Base-by-base conservation (phyloP, 306 rosid genomes). In the Clitoria ternatea region DNA sequence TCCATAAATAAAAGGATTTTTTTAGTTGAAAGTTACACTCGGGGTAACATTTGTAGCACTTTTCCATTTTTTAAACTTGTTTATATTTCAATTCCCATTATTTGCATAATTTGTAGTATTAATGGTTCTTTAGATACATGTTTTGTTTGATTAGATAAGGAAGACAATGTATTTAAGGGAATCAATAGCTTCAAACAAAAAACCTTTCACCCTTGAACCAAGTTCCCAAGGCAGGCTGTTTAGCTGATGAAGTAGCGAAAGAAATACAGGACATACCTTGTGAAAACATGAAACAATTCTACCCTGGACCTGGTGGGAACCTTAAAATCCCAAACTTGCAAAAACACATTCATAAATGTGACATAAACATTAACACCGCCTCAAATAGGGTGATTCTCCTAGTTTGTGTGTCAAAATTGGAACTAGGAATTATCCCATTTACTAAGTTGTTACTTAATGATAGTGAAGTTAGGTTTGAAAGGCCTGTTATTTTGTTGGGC, bases 161-260 rank as follows among this genome's bases (percentile, higher is more conserved):
- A 85, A 66, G 85, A 77, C 27, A 85, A 80, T 71, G 87, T 91
- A 13, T 81, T 84, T 1, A 88, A 85, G 84, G 98, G 96, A 66
- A 37, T 94, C 27, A 91, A 91, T 69, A 89, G 92, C 73, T 86
- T 53, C 68, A 69, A 11, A 74, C 90, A 0, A 47, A 14, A 32
- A 85, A 63, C 9, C 73, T 89, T 2, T 52, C 85, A 9, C 72
- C 75, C 7, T 73, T 94, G 4, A 26, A 13, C 27, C 57, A 67
- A 75, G 76, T 80, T 55, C 78, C 26, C 2, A 91, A 85, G 15
- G 96, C 99, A 15, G 45, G 52, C 0, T 94, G 97, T 78, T 66
- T 94, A 12, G 96, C 97, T 0, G 84, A 82, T 13, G 79, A 85
- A 26, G 61, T 94, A 1, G 97, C 96, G 3, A 84, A 82, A 0